Percentiles rank a stretch among this genome's conserved stretches.
Evolutionary conservation across 345 rosid species (phyloP).

Genomic region (Camelina sativa): DNA sequence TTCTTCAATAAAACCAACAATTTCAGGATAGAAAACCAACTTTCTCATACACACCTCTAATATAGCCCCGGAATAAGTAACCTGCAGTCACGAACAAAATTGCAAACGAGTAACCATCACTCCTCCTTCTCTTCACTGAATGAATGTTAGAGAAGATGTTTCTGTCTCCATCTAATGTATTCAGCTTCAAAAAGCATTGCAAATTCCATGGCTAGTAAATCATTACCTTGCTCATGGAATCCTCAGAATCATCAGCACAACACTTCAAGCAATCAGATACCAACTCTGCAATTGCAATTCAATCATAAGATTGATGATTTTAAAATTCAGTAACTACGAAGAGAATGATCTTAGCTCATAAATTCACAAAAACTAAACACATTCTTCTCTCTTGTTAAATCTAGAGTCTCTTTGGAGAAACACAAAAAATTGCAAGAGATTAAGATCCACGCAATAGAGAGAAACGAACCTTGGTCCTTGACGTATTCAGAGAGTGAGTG

Average conservation of each 20-base stretch:
- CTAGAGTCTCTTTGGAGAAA: neutral
- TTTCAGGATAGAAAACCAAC: constrained; percentile 89
- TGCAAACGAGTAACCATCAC: neutral
- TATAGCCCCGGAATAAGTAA: constrained; percentile 83
- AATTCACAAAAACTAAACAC: neutral
- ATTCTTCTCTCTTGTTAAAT: neutral
- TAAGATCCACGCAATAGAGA: neutral
- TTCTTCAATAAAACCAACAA: constrained; percentile 89
- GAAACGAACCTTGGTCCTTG: constrained; percentile 73
- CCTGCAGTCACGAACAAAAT: constrained; percentile 47
- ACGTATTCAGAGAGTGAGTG: constrained; percentile 82
- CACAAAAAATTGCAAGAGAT: neutral
- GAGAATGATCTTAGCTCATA: constrained; percentile 14
- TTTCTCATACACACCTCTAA: constrained; percentile 95
- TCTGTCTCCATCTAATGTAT: neutral
- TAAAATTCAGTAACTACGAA: neutral
- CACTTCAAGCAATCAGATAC: constrained; percentile 93
- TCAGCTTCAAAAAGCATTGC: neutral
- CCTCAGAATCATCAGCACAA: constrained; percentile 94
- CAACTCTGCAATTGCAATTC: constrained; percentile 68
- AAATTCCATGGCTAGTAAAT: constrained; percentile 4
- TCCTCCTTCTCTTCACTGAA: neutral
- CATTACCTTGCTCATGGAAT: constrained; percentile 81
- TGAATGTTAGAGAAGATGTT: constrained; percentile 1
- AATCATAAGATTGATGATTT: neutral